Evolutionary conservation across 2,329 filamentous ascomycete genomes (phyloP).

Genomic region (Rutstroemia sp.): DNA sequence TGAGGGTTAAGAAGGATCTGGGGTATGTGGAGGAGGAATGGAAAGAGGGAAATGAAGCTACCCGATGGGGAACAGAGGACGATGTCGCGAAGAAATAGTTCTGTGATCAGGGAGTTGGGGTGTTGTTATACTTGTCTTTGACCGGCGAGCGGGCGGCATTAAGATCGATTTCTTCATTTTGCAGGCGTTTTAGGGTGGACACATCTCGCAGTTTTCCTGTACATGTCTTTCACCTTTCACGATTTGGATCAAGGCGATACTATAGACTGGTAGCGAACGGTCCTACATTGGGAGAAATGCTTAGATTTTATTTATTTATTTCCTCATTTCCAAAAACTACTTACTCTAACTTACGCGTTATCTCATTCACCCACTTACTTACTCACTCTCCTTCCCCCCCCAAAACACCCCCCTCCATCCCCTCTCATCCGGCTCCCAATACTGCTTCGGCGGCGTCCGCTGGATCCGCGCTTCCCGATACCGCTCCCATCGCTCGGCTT

Average conservation of each 20-base stretch:
- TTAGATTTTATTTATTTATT: no score
- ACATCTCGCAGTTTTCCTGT: no score
- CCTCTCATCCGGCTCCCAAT: neutral
- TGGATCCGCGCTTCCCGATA: neutral
- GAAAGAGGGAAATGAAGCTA: slow-evolving; percentile 75
- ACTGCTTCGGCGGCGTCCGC: neutral
- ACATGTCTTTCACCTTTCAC: no score
- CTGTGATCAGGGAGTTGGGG: neutral
- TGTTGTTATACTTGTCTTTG: neutral
- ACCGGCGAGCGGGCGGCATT: neutral
- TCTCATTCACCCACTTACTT: neutral
- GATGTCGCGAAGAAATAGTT: slow-evolving; percentile 9
- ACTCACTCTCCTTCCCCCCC: neutral
- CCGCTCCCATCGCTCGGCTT: neutral
- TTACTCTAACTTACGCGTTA: neutral
- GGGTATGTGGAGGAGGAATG: slow-evolving; percentile 83
- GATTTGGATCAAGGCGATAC: no score
- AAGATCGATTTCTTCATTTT: no score
- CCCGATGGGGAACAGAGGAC: slow-evolving; percentile 63
- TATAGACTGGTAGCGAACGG: no score
- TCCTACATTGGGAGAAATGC: no score
- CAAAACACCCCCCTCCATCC: neutral
- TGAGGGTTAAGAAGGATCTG: slow-evolving; percentile 74
- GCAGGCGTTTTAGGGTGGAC: no score
- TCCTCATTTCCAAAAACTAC: neutral